phyloP scores from a whole-genome alignment of 2,329 filamentous ascomycete species.

The Talaromyces sp. region DNA sequence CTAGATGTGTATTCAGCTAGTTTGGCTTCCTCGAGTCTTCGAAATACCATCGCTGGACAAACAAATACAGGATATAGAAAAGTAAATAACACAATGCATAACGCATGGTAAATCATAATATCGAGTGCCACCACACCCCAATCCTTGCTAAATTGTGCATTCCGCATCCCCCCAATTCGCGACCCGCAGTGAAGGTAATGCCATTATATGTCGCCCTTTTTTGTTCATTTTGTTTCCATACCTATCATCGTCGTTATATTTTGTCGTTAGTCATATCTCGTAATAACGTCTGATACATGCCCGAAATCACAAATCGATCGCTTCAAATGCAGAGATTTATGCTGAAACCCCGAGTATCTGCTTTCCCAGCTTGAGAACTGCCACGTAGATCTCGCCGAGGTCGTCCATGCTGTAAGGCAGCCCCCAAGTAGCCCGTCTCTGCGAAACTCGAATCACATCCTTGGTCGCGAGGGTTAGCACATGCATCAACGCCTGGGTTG shows the following conservation, averaged over 20 bases:
- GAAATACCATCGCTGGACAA: constrained; percentile 9
- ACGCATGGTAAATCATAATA: background rate
- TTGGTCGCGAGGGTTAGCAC: constrained; percentile 66
- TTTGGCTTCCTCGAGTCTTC: background rate
- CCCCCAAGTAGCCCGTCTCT: constrained; percentile 43
- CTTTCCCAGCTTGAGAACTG: constrained; percentile 15
- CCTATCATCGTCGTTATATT: background rate
- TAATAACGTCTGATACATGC: background rate
- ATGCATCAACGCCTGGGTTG: constrained; percentile 71
- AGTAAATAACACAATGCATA: constrained; percentile 1
- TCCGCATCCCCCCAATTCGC: background rate
- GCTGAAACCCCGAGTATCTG: background rate
- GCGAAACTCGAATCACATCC: constrained; percentile 51
- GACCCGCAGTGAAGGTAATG: background rate
- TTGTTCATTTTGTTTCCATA: background rate
- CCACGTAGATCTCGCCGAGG: constrained; percentile 25
- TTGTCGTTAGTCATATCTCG: background rate
- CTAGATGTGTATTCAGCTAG: constrained; percentile 9
- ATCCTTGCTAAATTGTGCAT: background rate
- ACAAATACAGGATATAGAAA: constrained; percentile 9
- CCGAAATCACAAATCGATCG: background rate
- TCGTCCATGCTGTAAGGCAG: constrained; percentile 17
- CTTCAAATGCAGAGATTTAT: background rate
- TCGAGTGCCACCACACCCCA: background rate
- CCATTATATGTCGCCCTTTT: no score